Percentiles rank a stretch among this genome's conserved stretches.
These are phyloP conservation scores for Blastobotrys petasosporus DNA, from an alignment of 1,139 yeast genomes.

Conservation along the genomic window DNA sequence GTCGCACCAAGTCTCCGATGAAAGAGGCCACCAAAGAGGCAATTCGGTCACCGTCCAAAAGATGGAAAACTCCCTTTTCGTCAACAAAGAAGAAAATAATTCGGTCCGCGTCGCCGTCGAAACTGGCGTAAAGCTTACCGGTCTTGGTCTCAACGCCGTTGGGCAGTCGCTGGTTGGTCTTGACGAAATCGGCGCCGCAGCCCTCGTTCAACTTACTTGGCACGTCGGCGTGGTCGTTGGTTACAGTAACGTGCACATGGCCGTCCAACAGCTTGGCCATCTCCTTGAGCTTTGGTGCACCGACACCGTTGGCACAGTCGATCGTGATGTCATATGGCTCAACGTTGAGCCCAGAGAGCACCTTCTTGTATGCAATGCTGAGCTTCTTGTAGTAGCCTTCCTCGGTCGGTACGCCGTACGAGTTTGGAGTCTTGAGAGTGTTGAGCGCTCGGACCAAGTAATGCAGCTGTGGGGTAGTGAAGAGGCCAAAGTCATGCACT, in stretches of 20 bases:
- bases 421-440: conserved; percentile 39
- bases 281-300: conserved; percentile 66
- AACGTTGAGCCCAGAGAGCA: conserved; percentile 36
- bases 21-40: conserved; percentile 77
- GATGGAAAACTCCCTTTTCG: conserved; percentile 45
- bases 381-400: conserved; percentile 68
- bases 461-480: conserved; percentile 94
- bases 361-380: conserved; percentile 40
- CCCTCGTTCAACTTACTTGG: conserved; percentile 62
- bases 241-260: conserved; percentile 42
- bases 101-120: conserved; percentile 98
- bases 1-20: conserved; percentile 48
- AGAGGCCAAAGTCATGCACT: conserved; percentile 54
- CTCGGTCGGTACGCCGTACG: conserved; percentile 61
- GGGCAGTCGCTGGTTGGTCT: conserved; percentile 80
- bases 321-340: conserved; percentile 44
- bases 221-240: conserved; percentile 52
- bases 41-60: conserved; percentile 92
- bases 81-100: conserved; percentile 75
- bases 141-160: conserved; percentile 42
- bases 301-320: conserved; percentile 95
- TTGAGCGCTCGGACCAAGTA: conserved; percentile 72
- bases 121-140: conserved; percentile 61
- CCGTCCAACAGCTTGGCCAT: conserved; percentile 40
- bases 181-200: conserved; percentile 96